These are phyloP conservation scores for Cadophora gregata DNA, from an alignment of 2,329 filamentous ascomycete genomes.

Conservation along the genomic window DNA sequence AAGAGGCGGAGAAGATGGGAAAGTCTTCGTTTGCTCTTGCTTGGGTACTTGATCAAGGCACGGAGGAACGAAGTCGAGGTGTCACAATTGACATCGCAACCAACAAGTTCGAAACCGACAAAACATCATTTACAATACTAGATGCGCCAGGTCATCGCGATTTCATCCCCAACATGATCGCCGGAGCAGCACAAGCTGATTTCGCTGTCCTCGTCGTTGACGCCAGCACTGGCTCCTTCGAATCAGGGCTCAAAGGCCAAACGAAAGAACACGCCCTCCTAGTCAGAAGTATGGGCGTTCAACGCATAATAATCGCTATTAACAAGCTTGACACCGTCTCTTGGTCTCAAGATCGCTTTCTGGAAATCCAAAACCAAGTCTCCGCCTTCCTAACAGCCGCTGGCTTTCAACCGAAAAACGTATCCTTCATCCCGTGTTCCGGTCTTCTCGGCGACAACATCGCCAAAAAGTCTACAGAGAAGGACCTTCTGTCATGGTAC, in stretches of 20 bases:
- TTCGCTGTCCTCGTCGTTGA: slow-evolving; percentile 96
- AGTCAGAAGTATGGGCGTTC: slow-evolving; percentile 88
- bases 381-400: slow-evolving; percentile 81
- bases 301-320: slow-evolving; percentile 85
- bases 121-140: slow-evolving; percentile 87
- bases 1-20: slow-evolving; percentile 88
- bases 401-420: slow-evolving; percentile 80
- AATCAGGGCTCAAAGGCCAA: slow-evolving; percentile 90
- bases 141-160: slow-evolving; percentile 95
- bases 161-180: slow-evolving; percentile 99
- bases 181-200: slow-evolving; percentile 92
- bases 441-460: slow-evolving; percentile 91
- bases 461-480: slow-evolving; percentile 60
- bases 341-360: slow-evolving; percentile 84
- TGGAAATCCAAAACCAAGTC: slow-evolving; percentile 84
- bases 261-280: slow-evolving; percentile 93
- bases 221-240: slow-evolving; percentile 87
- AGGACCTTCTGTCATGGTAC: slow-evolving; percentile 74
- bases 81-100: slow-evolving; percentile 98
- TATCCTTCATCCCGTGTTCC: slow-evolving; percentile 88
- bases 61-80: slow-evolving; percentile 86
- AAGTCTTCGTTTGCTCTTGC: slow-evolving; percentile 96
- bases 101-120: slow-evolving; percentile 90
- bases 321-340: slow-evolving; percentile 91
- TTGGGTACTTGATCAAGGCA: slow-evolving; percentile 93